Conservation (phyloP, 768 basidiomycete genomes). For the Mycena leptocephala region DNA sequence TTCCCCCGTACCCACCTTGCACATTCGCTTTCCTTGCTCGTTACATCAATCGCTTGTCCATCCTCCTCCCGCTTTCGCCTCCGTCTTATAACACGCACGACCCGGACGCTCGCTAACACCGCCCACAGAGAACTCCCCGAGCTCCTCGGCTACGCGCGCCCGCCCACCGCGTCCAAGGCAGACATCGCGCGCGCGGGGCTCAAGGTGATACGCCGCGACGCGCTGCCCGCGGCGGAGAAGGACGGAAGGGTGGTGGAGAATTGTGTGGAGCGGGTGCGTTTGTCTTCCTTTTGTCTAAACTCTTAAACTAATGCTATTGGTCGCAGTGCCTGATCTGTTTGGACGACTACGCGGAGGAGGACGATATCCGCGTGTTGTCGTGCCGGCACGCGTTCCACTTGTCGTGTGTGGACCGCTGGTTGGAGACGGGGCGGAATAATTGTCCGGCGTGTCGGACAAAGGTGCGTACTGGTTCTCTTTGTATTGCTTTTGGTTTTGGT, state of each 20-base stretch:
- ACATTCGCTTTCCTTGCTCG: too few relatives aligned
- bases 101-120: background rate
- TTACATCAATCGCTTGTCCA: too few relatives aligned
- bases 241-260: conserved; percentile 81
- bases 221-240: conserved; percentile 70
- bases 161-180: conserved; percentile 85
- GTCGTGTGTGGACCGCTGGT: conserved; percentile 90
- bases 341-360: conserved; percentile 86
- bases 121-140: conserved; percentile 84
- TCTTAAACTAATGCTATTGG: background rate
- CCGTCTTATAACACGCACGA: too few relatives aligned
- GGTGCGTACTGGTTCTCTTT: conserved; percentile 56
- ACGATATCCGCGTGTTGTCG: conserved; percentile 84
- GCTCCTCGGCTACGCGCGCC: conserved; percentile 85
- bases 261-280: conserved; percentile 82
- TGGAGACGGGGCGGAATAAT: conserved; percentile 88
- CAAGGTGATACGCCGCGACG: conserved; percentile 76
- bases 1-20: too few relatives aligned
- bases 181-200: conserved; percentile 92
- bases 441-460: conserved; percentile 93
- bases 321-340: conserved; percentile 89
- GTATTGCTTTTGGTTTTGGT: too few relatives aligned
- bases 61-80: too few relatives aligned
- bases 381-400: conserved; percentile 96
- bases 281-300: background rate